phyloP scores from a whole-genome alignment of 768 basidiomycete genomes.

The Amanita molliuscula region DNA sequence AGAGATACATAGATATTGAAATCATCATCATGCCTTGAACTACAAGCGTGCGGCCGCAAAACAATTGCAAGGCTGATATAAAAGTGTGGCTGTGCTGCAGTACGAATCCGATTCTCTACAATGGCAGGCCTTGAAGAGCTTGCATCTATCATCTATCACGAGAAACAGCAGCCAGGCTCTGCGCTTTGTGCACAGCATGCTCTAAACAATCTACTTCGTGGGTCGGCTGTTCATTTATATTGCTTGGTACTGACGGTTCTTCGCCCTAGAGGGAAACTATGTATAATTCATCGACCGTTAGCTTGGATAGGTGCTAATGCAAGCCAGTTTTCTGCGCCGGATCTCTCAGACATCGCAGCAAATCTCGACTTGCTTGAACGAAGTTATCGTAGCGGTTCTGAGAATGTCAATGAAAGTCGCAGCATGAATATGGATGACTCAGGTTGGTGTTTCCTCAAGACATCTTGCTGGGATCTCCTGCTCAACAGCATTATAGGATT shows the following conservation, averaged over 20 bases:
- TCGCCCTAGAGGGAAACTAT: constrained; percentile 31
- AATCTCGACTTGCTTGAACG: constrained; percentile 58
- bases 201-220: constrained; percentile 61
- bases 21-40: too few species aligned
- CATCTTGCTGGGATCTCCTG: neutral
- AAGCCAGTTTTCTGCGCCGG: constrained; percentile 63
- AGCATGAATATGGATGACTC: constrained; percentile 91
- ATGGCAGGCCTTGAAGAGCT: constrained; percentile 57
- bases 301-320: constrained; percentile 8
- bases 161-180: constrained; percentile 66
- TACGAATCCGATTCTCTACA: constrained; percentile 4
- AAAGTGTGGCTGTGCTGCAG: neutral
- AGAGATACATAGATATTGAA: too few species aligned
- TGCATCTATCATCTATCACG: constrained; percentile 58
- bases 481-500: constrained; percentile 43
- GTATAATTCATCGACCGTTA: constrained; percentile 19
- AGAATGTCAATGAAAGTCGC: constrained; percentile 38
- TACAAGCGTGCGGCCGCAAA: neutral
- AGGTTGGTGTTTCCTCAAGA: constrained; percentile 30
- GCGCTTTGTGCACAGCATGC: constrained; percentile 88
- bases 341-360: constrained; percentile 68
- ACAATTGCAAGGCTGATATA: neutral
- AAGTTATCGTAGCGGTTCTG: constrained; percentile 36
- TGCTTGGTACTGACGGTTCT: constrained; percentile 5
- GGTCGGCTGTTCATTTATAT: neutral